These are phyloP conservation scores for Phtheirospermum japonicum DNA, from an alignment of 257 asterid species.

Conservation along the genomic window DNA sequence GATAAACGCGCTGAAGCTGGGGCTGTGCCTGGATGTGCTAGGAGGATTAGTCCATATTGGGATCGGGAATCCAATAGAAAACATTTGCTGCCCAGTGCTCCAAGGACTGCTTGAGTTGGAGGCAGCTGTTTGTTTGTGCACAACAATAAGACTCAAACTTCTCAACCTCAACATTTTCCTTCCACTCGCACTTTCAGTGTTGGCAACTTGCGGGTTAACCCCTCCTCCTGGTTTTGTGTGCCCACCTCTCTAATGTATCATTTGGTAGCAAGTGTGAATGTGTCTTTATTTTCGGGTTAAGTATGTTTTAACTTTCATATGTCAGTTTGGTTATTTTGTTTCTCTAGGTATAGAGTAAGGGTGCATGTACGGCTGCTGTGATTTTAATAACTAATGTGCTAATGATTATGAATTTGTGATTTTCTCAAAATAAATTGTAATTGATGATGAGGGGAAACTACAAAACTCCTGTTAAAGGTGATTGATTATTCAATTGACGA, in stretches of 20 bases:
- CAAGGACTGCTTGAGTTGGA: conserved; percentile 84
- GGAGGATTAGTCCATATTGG: conserved; percentile 85
- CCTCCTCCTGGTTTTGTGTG: conserved; percentile 92
- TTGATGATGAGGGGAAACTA: no score
- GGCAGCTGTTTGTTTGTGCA: conserved; percentile 89
- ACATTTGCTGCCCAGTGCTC: conserved; percentile 80
- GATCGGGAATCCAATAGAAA: conserved; percentile 74
- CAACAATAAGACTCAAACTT: conserved; percentile 72
- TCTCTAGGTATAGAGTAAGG: background rate
- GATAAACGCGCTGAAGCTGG: conserved; percentile 73
- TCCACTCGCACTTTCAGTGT: conserved; percentile 74
- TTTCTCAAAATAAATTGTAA: no score
- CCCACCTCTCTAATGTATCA: conserved; percentile 45
- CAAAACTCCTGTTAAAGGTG: no score
- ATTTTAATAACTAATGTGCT: no score
- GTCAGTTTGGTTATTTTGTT: background rate
- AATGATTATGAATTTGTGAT: no score
- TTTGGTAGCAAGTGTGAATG: background rate
- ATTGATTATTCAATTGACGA: no score
- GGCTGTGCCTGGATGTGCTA: conserved; percentile 84
- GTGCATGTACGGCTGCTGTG: background rate
- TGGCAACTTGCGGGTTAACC: conserved; percentile 76
- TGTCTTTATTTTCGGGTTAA: background rate
- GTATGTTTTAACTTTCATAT: background rate
- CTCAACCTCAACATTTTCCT: conserved; percentile 78